Evolutionary conservation across 495 filamentous ascomycete genomes (phyloP), one percentile per base, ranked within the genome.

Genomic region (Penicillium simplicissimum): DNA sequence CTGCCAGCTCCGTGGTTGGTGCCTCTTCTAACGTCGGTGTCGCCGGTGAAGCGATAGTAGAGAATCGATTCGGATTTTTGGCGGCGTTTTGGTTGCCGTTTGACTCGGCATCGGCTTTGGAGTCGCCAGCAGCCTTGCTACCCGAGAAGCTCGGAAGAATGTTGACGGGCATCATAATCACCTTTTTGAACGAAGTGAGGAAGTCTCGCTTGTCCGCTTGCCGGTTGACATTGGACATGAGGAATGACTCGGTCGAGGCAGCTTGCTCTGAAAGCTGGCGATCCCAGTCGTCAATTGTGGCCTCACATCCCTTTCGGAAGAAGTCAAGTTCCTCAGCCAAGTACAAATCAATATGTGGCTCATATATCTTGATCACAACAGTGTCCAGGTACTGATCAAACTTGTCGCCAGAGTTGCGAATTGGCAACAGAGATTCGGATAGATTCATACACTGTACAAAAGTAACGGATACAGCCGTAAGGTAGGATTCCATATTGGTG

Each of bases 141-240:
- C 76, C 68, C 9, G 84, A 85, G 52, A 88, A 84, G 25, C 84
- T 81, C 4, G 91, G 92, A 4, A 98, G 76, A 25, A 93, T 92
- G 52, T 91, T 95, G 33, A 98, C 93, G 23, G 96, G 96, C 87
- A 96, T 92, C 90, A 98, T 96, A 63, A 99, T 91, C 10, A 99
- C 95, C 69, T 99, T 98, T 74, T 92, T 97, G 80, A 99, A 99
- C 1, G 93, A 96, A 17, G 86, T 94, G 64, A 99, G 70, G 68
- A 99, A 99, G 72, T 99, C 96, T 47, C 88, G 87, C 73, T 99
- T 99, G 69, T 95, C 96, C 3, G 91, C 94, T 78, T 97, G 92
- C 31, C 96, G 85, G 62, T 92, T 96, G 69, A 98, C 85, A 68
- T 90, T 96, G 9, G 87, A 90, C 93, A 97, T 97, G 74, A 92